Conservation (phyloP, 345 rosid species). For the Aethionema arabicum region DNA sequence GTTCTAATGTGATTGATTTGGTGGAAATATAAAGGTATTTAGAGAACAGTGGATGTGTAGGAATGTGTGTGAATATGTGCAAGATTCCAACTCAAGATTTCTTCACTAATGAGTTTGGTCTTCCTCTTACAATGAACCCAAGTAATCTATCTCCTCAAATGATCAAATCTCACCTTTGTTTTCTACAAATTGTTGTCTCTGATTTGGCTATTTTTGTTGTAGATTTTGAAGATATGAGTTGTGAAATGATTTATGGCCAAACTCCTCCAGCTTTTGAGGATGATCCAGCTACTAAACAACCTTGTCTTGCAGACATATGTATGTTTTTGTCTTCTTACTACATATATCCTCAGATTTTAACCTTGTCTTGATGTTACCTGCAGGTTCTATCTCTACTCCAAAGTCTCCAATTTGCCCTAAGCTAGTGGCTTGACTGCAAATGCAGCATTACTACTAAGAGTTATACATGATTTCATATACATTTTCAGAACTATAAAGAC, state of each 20-base stretch:
- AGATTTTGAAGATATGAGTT: conserved; percentile 98
- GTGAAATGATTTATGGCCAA: conserved; percentile 94
- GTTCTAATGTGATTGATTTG: not conserved
- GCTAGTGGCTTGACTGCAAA: conserved; percentile 31
- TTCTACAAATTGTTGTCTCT: not conserved
- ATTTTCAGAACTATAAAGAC: not conserved
- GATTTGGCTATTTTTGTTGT: conserved; percentile 13
- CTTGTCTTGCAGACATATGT: conserved; percentile 40
- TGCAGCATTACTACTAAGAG: conserved; percentile 14
- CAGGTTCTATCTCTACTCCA: conserved; percentile 42
- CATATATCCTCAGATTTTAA: no score
- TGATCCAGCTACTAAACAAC: conserved; percentile 51
- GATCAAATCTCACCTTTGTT: not conserved
- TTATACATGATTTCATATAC: conserved; percentile 7
- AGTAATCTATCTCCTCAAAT: conserved; percentile 42
- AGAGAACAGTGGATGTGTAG: conserved; percentile 98
- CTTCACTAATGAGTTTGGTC: conserved; percentile 97
- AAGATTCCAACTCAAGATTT: conserved; percentile 96
- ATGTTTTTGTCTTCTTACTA: conserved; percentile 17
- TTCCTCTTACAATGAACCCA: conserved; percentile 90
- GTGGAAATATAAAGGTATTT: conserved; percentile 55
- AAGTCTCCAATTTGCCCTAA: conserved; percentile 39
- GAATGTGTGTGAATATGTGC: conserved; percentile 97
- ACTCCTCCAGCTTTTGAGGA: conserved; percentile 75
- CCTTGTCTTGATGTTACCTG: no score